These are phyloP conservation scores for Orychophragmus violaceus DNA, from an alignment of 345 rosid genomes.

Conservation along the genomic window DNA sequence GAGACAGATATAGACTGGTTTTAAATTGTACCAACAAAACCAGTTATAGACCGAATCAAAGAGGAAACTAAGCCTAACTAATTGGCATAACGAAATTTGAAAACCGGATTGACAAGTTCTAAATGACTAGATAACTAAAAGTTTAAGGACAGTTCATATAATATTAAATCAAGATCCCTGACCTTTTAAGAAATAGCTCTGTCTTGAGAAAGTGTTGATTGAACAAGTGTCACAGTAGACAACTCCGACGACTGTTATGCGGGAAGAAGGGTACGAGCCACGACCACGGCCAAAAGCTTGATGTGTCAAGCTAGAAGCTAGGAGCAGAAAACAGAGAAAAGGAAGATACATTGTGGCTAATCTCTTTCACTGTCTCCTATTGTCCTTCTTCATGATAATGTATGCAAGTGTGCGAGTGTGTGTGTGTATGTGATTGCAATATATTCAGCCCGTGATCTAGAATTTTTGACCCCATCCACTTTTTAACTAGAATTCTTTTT, in stretches of 20 bases:
- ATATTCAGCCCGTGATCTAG: slow-evolving; percentile 60
- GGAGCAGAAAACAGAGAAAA: slow-evolving; percentile 27
- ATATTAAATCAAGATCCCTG: slow-evolving; percentile 10
- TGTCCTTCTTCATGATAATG: slow-evolving; percentile 23
- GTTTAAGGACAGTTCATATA: neutral
- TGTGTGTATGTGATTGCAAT: slow-evolving; percentile 27
- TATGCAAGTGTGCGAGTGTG: neutral
- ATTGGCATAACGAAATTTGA: neutral
- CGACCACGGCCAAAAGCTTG: slow-evolving; percentile 21
- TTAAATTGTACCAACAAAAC: neutral
- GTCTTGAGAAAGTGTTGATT: slow-evolving; percentile 55
- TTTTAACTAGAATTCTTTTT: slow-evolving; percentile 22
- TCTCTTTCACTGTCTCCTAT: neutral
- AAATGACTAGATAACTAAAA: neutral
- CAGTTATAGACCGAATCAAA: neutral
- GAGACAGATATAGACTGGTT: neutral
- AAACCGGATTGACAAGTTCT: neutral
- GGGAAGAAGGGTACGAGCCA: slow-evolving; percentile 39
- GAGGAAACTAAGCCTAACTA: neutral
- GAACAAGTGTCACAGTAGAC: slow-evolving; percentile 78
- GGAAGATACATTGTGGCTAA: slow-evolving; percentile 40
- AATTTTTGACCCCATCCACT: slow-evolving; percentile 45
- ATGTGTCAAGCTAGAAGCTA: slow-evolving; percentile 34
- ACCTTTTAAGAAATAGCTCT: slow-evolving; percentile 93
- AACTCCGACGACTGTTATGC: slow-evolving; percentile 66